These are phyloP conservation scores for Xerocomus spinulosus DNA, from an alignment of 768 basidiomycete genomes.

Conservation along the genomic window DNA sequence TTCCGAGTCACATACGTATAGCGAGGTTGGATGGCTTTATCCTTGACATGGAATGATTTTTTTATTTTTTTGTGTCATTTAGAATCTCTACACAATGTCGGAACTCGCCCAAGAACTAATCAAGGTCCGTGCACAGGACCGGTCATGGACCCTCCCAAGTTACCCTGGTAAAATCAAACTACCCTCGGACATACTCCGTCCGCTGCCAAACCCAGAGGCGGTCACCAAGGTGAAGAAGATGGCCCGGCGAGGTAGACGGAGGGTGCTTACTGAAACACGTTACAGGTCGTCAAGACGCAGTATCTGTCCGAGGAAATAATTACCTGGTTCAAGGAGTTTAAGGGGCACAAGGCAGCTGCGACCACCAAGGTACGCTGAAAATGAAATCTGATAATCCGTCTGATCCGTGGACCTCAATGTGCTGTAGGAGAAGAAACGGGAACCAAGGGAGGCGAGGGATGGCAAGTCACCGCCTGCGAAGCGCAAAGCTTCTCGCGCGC, in stretches of 20 bases:
- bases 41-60: not conserved
- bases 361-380: constrained; percentile 26
- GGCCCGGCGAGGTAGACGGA: not conserved
- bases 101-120: constrained; percentile 90
- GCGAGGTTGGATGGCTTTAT: constrained; percentile 49
- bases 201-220: constrained; percentile 61
- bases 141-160: constrained; percentile 72
- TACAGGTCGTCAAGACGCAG: constrained; percentile 59
- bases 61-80: not conserved
- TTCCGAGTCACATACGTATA: constrained; percentile 57
- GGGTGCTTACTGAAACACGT: not conserved
- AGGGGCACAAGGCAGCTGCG: constrained; percentile 33
- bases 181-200: constrained; percentile 76
- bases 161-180: constrained; percentile 79
- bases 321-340: constrained; percentile 51
- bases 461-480: constrained; percentile 47
- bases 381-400: not conserved
- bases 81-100: constrained; percentile 86
- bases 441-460: constrained; percentile 42
- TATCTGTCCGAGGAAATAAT: constrained; percentile 63
- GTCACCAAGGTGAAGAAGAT: constrained; percentile 51
- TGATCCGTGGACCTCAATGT: constrained; percentile 3
- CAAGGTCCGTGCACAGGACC: constrained; percentile 53
- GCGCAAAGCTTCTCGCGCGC: constrained; percentile 44
- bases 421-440: constrained; percentile 36